These are phyloP conservation scores for Diatrype stigma DNA, from an alignment of 2,329 filamentous ascomycete genomes.

Conservation along the genomic window DNA sequence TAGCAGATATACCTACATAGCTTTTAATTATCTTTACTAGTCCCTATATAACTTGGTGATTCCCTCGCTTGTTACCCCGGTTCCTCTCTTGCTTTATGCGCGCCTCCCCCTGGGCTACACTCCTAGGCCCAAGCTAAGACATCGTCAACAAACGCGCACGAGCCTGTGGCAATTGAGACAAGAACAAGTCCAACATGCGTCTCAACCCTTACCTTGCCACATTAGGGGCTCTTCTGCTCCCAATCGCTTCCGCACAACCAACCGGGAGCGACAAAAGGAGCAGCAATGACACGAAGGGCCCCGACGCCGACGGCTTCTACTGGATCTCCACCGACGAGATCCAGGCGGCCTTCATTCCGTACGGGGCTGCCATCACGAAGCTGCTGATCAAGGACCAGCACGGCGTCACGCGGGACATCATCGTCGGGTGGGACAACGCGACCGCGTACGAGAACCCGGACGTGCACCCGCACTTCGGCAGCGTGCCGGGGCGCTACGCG, in stretches of 20 bases:
- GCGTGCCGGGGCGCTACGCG: conserved; percentile 72
- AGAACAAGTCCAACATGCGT: conserved; percentile 23
- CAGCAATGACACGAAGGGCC: conserved; percentile 25
- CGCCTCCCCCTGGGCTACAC: too few species aligned
- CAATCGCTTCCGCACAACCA: conserved; percentile 24
- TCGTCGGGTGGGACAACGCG: conserved; percentile 73
- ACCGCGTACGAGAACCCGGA: conserved; percentile 62
- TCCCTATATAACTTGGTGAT: not conserved
- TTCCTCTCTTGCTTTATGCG: too few species aligned
- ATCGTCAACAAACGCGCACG: not conserved
- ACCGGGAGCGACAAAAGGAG: conserved; percentile 15
- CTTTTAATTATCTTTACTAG: too few species aligned
- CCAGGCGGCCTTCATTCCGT: conserved; percentile 65
- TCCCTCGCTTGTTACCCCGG: not conserved
- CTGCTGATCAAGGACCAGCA: conserved; percentile 66
- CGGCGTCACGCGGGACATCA: conserved; percentile 65
- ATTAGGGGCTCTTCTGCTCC: conserved; percentile 28
- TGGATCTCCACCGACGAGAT: conserved; percentile 65
- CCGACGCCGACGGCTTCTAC: conserved; percentile 64
- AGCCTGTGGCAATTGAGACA: not conserved
- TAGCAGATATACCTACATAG: too few species aligned
- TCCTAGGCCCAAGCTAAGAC: not conserved
- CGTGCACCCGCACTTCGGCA: conserved; percentile 66
- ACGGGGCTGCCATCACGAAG: conserved; percentile 70
- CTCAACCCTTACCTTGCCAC: conserved; percentile 20